A percentile compares a stretch with the other conserved stretches of the same genome.
phyloP scores from a whole-genome alignment of 148 eudicot species.

The Selenicereus undatus region DNA sequence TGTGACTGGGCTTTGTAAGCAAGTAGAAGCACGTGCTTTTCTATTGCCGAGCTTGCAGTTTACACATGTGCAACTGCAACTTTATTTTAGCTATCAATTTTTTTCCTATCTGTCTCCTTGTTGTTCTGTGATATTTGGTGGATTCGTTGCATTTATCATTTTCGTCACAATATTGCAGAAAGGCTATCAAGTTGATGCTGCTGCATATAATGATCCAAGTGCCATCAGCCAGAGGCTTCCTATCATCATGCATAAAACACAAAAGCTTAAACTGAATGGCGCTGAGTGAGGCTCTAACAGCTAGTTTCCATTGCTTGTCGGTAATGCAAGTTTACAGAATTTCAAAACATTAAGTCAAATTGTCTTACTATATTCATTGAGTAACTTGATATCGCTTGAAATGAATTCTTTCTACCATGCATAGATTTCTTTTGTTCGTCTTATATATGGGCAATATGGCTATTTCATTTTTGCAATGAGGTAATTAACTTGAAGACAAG shows the following conservation, averaged over 20 bases:
- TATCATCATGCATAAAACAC: slow-evolving; percentile 59
- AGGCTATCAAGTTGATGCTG: slow-evolving; percentile 77
- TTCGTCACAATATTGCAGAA: slow-evolving; percentile 53
- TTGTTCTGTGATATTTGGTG: background rate
- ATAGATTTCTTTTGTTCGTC: slow-evolving; percentile 1
- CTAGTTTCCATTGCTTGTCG: slow-evolving; percentile 13
- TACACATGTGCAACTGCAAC: background rate
- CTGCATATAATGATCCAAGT: slow-evolving; percentile 84
- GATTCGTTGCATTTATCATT: background rate
- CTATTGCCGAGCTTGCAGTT: background rate
- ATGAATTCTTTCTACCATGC: slow-evolving; percentile 6
- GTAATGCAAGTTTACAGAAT: slow-evolving; percentile 13
- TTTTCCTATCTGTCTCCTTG: background rate
- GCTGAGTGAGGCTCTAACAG: slow-evolving; percentile 35
- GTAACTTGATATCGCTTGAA: slow-evolving; percentile 1
- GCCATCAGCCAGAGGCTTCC: slow-evolving; percentile 73
- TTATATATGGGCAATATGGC: background rate
- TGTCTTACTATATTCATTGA: slow-evolving; percentile 4
- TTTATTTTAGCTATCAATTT: background rate
- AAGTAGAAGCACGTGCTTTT: background rate
- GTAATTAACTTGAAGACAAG: background rate
- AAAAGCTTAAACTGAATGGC: slow-evolving; percentile 62
- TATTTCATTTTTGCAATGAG: background rate
- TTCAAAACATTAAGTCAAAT: slow-evolving; percentile 1
- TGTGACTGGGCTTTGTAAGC: background rate